Percentiles rank a stretch among this genome's conserved stretches.
phyloP scores from a whole-genome alignment of 208 protist species.

The Entamoeba nuttalli region DNA sequence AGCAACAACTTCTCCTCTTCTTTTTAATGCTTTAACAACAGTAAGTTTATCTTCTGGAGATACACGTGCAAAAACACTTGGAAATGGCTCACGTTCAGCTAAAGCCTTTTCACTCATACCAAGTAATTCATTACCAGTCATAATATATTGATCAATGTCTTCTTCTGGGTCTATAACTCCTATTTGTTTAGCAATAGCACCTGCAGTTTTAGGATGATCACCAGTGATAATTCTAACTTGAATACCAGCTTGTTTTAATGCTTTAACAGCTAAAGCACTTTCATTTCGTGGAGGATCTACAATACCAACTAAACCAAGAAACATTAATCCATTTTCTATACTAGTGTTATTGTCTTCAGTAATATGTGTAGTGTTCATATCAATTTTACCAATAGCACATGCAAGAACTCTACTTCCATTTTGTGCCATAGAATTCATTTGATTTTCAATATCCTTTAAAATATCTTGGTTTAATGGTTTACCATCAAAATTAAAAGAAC shows the following conservation, averaged over 20 bases:
- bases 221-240: constrained; percentile 76
- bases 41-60: constrained; percentile 30
- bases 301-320: constrained; percentile 58
- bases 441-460: neutral
- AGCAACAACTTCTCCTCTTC: constrained; percentile 24
- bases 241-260: constrained; percentile 60
- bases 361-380: neutral
- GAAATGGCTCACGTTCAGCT: neutral
- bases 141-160: neutral
- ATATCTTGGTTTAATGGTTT: neutral
- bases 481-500: neutral
- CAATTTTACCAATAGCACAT: neutral
- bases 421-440: neutral
- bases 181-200: constrained; percentile 57
- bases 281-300: constrained; percentile 58
- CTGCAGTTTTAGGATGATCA: constrained; percentile 65
- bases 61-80: constrained; percentile 42
- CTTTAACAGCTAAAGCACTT: constrained; percentile 48
- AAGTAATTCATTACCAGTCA: neutral
- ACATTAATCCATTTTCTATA: constrained; percentile 31
- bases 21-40: constrained; percentile 8
- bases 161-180: constrained; percentile 38
- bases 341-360: neutral
- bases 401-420: neutral
- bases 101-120: neutral